Evolutionary conservation across 2,329 filamentous ascomycete species (phyloP), one percentile per base, ranked within the genome.

Genomic region (Aureobasidium melanogenum): DNA sequence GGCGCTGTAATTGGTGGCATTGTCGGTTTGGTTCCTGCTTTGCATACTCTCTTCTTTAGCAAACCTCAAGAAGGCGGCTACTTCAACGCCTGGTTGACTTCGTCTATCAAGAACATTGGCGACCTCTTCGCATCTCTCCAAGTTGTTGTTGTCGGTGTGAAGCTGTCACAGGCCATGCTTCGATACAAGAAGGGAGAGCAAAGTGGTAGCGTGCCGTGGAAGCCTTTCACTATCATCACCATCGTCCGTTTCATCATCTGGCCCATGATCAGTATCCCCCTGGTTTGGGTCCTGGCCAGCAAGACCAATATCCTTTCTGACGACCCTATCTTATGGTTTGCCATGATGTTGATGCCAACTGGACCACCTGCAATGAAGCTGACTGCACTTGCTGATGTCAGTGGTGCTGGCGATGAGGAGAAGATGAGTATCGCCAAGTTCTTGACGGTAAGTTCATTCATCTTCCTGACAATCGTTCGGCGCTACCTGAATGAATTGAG

Each of bases 251-350:
- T 88, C 65, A 67, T 87, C 9, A 39, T 87, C 0, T 88, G 85
- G 85, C 84, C 85, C 5, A 62, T 70, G 22, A 63, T 69, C 34
- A 63, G 60, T 55, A 83, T 88, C 34, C 74, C 74, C 0, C 36
- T 82, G 2, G 77, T 88, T 8, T 87, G 82, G 65, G 66, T 71
- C 0, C 67, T 88, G 7, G 83, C 82, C 0, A 78, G 75, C 1
- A 77, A 76, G 59, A 86, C 84, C 0, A 64, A 66, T 0, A 41
- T 83, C 2, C 67, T 88, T 2, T 75, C 76, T 3, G 66, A 75
- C 3, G 86, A 88, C 67, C 84, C 84, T 0, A 82, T 88, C 65
- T 71, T 88, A 34, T 88, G 84, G 84, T 88, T 88, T 67, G 76
- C 73, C 3, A 78, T 84, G 79, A 84, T 84, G 82, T 67, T 84